phyloP scores from a whole-genome alignment of 495 filamentous ascomycete species.

The Evernia prunastri region DNA sequence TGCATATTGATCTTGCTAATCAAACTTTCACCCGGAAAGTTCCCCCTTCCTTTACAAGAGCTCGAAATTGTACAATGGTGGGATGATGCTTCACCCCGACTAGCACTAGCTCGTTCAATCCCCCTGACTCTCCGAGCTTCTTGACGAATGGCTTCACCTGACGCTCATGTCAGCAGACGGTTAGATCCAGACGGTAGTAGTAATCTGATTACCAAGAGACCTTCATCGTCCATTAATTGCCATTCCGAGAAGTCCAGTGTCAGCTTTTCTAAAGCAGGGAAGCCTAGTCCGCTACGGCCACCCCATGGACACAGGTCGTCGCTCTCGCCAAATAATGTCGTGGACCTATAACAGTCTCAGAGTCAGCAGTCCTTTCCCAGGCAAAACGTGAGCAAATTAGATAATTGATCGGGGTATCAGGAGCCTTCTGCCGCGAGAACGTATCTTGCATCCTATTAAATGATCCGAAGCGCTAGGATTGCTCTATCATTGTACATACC shows the following conservation, averaged over 20 bases:
- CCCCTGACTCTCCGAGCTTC: slow-evolving; percentile 18
- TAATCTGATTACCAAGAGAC: slow-evolving; percentile 14
- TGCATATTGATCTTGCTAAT: not conserved
- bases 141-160: slow-evolving; percentile 25
- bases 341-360: not conserved
- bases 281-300: slow-evolving; percentile 13
- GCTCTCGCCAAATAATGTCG: slow-evolving; percentile 20
- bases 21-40: slow-evolving; percentile 13
- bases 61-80: slow-evolving; percentile 22
- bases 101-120: slow-evolving; percentile 19
- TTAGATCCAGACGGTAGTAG: not conserved
- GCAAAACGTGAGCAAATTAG: not conserved
- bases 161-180: not conserved
- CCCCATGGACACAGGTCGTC: slow-evolving; percentile 18
- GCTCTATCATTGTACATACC: not conserved
- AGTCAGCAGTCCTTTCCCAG: not conserved
- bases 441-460: not conserved
- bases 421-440: not conserved
- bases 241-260: slow-evolving; percentile 24
- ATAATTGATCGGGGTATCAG: not conserved
- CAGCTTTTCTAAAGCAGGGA: slow-evolving; percentile 20
- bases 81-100: slow-evolving; percentile 21
- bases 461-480: not conserved
- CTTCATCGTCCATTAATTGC: slow-evolving; percentile 21
- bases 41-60: slow-evolving; percentile 20